Conservation (phyloP, 768 basidiomycete genomes). For the Lyophyllum semitale region DNA sequence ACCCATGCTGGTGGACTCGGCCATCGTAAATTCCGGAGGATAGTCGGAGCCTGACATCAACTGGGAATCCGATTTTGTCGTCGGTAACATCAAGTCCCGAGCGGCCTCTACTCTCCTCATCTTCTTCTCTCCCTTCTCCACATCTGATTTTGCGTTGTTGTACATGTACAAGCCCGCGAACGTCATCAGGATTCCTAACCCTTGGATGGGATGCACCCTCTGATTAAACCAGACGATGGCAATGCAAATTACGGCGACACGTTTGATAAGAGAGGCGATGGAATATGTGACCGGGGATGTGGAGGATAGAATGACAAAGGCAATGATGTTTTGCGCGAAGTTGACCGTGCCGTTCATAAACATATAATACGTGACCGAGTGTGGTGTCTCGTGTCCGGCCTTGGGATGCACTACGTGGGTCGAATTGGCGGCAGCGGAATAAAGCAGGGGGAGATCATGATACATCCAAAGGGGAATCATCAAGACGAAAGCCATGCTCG, state of each 20-base stretch:
- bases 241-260: constrained; percentile 96
- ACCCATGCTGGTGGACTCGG: constrained; percentile 37
- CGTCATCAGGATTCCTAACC: constrained; percentile 85
- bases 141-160: constrained; percentile 90
- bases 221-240: constrained; percentile 98
- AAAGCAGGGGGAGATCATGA: constrained; percentile 76
- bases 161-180: constrained; percentile 95
- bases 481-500: constrained; percentile 88
- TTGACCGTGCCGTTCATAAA: constrained; percentile 95
- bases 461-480: constrained; percentile 97
- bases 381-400: constrained; percentile 48
- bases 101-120: constrained; percentile 76
- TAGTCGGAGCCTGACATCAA: constrained; percentile 46
- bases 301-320: constrained; percentile 93
- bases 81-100: constrained; percentile 68
- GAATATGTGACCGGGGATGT: constrained; percentile 99
- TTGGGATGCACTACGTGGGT: constrained; percentile 45
- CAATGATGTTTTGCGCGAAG: constrained; percentile 96
- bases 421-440: constrained; percentile 44
- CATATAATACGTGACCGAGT: constrained; percentile 79
- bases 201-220: constrained; percentile 80
- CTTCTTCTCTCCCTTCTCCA: constrained; percentile 91
- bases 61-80: constrained; percentile 59
- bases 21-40: constrained; percentile 31
- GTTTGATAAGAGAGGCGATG: constrained; percentile 96